Percentiles rank a stretch among this genome's conserved stretches.
Conservation (phyloP, 768 basidiomycete genomes). For the Lanmaoa rubissima region DNA sequence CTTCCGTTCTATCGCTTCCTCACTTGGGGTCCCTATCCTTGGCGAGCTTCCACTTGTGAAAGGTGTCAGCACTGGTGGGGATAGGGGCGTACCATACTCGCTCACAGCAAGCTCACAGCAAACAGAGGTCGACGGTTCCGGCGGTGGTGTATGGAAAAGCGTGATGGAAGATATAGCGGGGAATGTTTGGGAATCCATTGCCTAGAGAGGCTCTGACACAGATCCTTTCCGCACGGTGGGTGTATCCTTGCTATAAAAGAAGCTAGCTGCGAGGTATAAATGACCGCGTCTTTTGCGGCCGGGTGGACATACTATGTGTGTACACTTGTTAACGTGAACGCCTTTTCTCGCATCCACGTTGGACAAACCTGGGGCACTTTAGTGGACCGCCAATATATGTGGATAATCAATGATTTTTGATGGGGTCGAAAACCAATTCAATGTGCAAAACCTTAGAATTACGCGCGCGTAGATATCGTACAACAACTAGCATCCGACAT, state of each 20-base stretch:
- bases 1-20: conserved; percentile 58
- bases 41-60: conserved; percentile 81
- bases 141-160: conserved; percentile 32
- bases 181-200: conserved; percentile 31
- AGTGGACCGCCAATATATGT: too few relatives aligned
- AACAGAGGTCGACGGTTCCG: conserved; percentile 21
- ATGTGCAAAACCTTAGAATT: too few relatives aligned
- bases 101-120: conserved; percentile 24
- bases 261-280: background rate
- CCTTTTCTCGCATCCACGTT: background rate
- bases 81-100: conserved; percentile 59
- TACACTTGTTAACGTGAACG: background rate
- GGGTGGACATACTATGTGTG: background rate
- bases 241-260: background rate
- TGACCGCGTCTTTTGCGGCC: background rate
- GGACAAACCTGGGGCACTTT: background rate
- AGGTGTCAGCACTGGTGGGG: conserved; percentile 69
- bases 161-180: conserved; percentile 31
- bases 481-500: too few relatives aligned
- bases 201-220: background rate
- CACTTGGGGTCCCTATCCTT: conserved; percentile 61
- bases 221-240: background rate
- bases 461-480: too few relatives aligned
- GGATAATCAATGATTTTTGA: background rate
- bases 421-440: too few relatives aligned